Evolutionary conservation across 164 flowering plant species (phyloP).

Genomic region (Sedum album): DNA sequence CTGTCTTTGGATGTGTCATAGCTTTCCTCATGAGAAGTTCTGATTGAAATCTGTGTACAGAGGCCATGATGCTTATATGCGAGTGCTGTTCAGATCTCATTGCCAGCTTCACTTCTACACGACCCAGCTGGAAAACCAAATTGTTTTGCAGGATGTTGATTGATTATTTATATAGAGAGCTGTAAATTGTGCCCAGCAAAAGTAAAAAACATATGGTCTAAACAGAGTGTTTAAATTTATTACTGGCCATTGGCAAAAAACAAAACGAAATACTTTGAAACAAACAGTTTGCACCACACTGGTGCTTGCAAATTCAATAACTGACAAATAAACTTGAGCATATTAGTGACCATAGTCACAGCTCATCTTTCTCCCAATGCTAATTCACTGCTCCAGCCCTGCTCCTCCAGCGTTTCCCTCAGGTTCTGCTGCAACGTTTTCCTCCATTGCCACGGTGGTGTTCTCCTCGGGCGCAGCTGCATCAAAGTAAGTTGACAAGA

Average conservation of each 20-base stretch:
- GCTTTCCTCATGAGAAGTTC: constrained; percentile 43
- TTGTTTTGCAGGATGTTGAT: neutral
- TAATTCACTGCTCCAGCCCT: too few species aligned
- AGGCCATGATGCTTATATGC: neutral
- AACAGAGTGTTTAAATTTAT: neutral
- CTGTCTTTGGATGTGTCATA: constrained; percentile 51
- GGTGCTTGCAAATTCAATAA: neutral
- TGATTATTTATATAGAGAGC: neutral
- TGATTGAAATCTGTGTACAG: constrained; percentile 8
- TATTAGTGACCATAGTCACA: neutral
- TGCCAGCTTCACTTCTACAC: neutral
- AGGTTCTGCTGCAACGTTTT: too few species aligned
- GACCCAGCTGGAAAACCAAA: neutral
- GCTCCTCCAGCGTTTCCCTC: too few species aligned
- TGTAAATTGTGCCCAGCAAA: neutral
- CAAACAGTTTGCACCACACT: neutral
- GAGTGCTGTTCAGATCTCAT: neutral
- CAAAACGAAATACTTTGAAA: too few species aligned
- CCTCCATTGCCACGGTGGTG: too few species aligned
- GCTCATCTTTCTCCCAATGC: neutral
- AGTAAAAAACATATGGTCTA: neutral
- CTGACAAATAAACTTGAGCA: neutral
- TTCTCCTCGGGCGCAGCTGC: neutral
- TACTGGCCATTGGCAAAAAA: too few species aligned
- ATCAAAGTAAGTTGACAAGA: neutral